phyloP scores from a whole-genome alignment of 225 moss, liverwort and hornwort genomes.

The Thuidium tamariscinum region DNA sequence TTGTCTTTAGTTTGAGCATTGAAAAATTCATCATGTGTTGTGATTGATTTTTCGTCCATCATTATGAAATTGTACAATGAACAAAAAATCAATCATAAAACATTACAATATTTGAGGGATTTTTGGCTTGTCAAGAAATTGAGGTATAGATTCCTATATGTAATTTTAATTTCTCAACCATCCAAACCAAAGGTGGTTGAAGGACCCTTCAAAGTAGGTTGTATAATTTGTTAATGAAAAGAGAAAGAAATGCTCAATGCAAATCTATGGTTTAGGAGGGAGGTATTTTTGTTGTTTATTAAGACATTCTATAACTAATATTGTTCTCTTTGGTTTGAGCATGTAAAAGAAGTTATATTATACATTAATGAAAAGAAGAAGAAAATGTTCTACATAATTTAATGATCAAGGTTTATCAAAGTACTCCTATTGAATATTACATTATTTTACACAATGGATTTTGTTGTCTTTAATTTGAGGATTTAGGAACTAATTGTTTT shows the following conservation, averaged over 20 bases:
- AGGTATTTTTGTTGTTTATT: background rate
- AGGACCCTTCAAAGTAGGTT: rapidly evolving
- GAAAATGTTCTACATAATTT: rapidly evolving
- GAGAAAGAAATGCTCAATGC: rapidly evolving
- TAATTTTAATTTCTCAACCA: background rate
- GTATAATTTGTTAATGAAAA: background rate
- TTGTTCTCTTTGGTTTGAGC: background rate
- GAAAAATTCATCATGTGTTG: background rate
- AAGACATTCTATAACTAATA: too few relatives aligned
- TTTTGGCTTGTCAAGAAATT: background rate
- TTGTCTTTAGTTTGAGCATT: background rate
- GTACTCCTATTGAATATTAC: background rate
- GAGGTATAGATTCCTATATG: rapidly evolving
- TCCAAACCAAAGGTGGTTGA: background rate
- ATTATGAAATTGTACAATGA: too few relatives aligned
- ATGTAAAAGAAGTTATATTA: background rate
- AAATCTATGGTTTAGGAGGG: background rate
- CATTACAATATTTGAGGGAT: rapidly evolving
- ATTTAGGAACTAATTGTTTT: background rate
- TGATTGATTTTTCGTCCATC: too few relatives aligned
- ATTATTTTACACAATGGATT: background rate
- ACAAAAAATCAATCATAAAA: too few relatives aligned
- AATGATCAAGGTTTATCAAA: background rate
- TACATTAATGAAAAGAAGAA: background rate
- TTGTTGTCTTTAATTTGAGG: background rate